Evolutionary conservation across 176 grass and related monocot genomes (phyloP).

Genomic region (Juncus inflexus): DNA sequence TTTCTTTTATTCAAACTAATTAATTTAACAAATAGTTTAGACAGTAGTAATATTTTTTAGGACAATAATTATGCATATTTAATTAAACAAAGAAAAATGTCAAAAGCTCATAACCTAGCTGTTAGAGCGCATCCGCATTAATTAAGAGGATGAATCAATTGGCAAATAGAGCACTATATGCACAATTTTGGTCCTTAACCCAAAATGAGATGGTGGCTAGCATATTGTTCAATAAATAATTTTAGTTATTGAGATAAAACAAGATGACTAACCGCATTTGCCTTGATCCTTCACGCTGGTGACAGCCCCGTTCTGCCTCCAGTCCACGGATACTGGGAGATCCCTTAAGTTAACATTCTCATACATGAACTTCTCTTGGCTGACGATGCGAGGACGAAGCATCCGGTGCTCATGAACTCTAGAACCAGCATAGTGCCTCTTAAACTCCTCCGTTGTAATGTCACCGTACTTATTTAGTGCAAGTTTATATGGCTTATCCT

Average conservation of each 20-base stretch:
- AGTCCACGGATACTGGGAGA: constrained; percentile 49
- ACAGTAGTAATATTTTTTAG: no score
- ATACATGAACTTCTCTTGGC: constrained; percentile 52
- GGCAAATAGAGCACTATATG: background rate
- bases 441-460: constrained; percentile 54
- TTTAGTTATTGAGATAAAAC: constrained; percentile 8
- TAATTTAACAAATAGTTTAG: no score
- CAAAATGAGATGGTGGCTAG: background rate
- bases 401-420: constrained; percentile 34
- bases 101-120: no score
- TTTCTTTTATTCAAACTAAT: background rate
- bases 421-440: constrained; percentile 36
- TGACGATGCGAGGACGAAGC: background rate
- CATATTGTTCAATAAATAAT: background rate
- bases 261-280: constrained; percentile 40
- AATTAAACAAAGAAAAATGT: no score
- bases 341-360: background rate
- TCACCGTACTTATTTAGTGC: constrained; percentile 79
- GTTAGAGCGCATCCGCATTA: no score
- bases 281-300: constrained; percentile 67
- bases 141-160: background rate
- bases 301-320: constrained; percentile 51
- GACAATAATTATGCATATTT: no score
- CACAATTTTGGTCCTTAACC: background rate
- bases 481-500: constrained; percentile 53